Percentiles rank a stretch among this genome's conserved stretches.
Conservation (phyloP, 139 green algal genomes). For the Asterochloris sp. region DNA sequence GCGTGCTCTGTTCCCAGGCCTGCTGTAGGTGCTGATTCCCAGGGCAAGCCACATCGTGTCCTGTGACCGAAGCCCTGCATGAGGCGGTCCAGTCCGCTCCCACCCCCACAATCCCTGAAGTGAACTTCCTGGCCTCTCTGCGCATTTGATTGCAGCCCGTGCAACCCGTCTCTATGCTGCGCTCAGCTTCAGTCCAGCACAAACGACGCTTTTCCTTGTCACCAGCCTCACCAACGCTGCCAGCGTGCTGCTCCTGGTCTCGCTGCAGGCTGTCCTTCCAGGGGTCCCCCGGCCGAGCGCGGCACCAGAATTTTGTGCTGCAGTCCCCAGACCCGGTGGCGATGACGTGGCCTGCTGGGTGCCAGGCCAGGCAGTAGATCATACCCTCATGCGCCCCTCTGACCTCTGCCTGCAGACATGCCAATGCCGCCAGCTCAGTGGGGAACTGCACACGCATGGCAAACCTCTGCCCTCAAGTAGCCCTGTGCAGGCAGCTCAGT, state of each 20-base stretch:
- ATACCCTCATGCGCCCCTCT: conserved; percentile 60
- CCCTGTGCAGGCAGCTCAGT: not conserved
- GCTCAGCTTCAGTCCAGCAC: not conserved
- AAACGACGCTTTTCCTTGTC: not conserved
- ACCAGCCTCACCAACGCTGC: not conserved
- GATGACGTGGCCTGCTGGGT: conserved; percentile 86
- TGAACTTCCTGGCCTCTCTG: no score
- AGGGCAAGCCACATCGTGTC: no score
- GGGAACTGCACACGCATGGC: not conserved
- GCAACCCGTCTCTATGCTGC: not conserved
- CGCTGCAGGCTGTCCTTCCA: conserved; percentile 23
- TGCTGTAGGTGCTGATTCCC: no score
- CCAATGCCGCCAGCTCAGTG: not conserved
- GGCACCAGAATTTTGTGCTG: conserved; percentile 78
- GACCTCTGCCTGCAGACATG: conserved; percentile 44
- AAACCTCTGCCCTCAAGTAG: not conserved
- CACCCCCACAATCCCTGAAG: no score
- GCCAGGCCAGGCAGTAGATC: conserved; percentile 73
- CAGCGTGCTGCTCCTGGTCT: conserved; percentile 23
- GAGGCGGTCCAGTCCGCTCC: no score
- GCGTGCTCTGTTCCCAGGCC: no score
- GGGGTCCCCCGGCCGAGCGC: conserved; percentile 25
- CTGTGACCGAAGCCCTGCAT: no score
- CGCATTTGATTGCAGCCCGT: no score
- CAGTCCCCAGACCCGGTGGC: conserved; percentile 49